phyloP scores from a whole-genome alignment of 257 asterid species.

The Thymus mandschuricus region DNA sequence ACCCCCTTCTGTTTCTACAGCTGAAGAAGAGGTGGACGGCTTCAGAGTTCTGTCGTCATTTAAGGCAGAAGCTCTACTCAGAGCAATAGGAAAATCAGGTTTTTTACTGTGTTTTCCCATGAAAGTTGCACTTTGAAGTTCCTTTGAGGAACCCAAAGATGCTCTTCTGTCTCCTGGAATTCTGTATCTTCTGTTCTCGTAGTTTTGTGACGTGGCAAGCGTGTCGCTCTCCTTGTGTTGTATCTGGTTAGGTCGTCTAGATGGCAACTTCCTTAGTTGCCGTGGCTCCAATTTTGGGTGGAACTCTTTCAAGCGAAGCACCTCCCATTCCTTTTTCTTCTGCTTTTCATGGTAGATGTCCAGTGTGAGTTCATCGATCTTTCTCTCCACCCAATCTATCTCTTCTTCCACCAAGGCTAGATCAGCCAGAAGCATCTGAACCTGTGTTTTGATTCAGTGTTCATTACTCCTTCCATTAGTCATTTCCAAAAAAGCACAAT shows the following conservation, averaged over 20 bases:
- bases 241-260: conserved; percentile 46
- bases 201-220: conserved; percentile 48
- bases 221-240: conserved; percentile 34
- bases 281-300: conserved; percentile 45
- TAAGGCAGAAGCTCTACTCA: conserved; percentile 11
- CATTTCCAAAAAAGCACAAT: background rate
- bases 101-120: conserved; percentile 40
- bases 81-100: background rate
- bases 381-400: conserved; percentile 70
- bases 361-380: conserved; percentile 55
- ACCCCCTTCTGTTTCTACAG: conserved; percentile 42
- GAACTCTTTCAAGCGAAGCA: conserved; percentile 42
- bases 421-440: conserved; percentile 78
- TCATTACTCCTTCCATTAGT: background rate
- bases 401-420: conserved; percentile 69
- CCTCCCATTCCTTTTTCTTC: conserved; percentile 52
- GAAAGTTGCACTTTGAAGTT: conserved; percentile 44
- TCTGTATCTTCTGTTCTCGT: conserved; percentile 43
- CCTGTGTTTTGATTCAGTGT: conserved; percentile 43
- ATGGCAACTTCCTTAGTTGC: conserved; percentile 45
- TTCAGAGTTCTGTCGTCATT: conserved; percentile 20
- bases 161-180: conserved; percentile 57
- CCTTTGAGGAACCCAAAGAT: conserved; percentile 60
- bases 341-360: conserved; percentile 54
- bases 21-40: conserved; percentile 24